Base-by-base conservation (phyloP, 164 flowering plant species). In the Stephania yunnanensis region DNA sequence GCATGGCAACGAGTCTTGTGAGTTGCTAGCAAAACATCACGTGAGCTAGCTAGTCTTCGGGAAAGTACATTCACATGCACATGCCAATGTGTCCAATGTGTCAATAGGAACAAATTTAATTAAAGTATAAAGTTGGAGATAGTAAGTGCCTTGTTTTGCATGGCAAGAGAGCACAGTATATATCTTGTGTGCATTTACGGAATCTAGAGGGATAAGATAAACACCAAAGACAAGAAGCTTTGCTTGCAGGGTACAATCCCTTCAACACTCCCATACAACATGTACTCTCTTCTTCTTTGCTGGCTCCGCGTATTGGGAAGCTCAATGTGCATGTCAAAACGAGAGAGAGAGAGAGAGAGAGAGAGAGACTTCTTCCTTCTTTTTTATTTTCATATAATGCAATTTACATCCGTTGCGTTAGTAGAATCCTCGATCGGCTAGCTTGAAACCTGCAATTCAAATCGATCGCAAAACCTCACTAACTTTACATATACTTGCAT, bases 31-130 rank as follows among this genome's bases (percentile, higher is more conserved):
- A 68, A 81, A 79, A 79, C 58, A 75, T 85, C 91, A 88, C 93
- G 93, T 89, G 93, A 88, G 86, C 72, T 83, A 74, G 82, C 72
- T 83, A 74, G 82, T 46, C 87, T 86, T 81, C 68, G 87, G 88
- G 85, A 85, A 85, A 86, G 91, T 87, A 89, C 90, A 87, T 86
- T 89, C 93, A 89, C 93, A 84, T 89, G 93, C 86, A 89, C 93
- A 84, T 89, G 93, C 86, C 81, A 82, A 76, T 71, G 81, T 83
- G 82, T 72, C 55, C 55, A 50, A 50, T 50, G 25, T 71, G 55
- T 48, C 81, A 78, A 80, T 77, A 75, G 68, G 80, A 83, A 87
- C 80, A 85, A 84, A 84, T 74, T 73, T 70, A 79, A 78, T 80
- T 80, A 80, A 82, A 82, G 78, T 83, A 84, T 83, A 89, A 88